phyloP scores from a whole-genome alignment of 2,329 filamentous ascomycete species.

The Neurospora sp. region DNA sequence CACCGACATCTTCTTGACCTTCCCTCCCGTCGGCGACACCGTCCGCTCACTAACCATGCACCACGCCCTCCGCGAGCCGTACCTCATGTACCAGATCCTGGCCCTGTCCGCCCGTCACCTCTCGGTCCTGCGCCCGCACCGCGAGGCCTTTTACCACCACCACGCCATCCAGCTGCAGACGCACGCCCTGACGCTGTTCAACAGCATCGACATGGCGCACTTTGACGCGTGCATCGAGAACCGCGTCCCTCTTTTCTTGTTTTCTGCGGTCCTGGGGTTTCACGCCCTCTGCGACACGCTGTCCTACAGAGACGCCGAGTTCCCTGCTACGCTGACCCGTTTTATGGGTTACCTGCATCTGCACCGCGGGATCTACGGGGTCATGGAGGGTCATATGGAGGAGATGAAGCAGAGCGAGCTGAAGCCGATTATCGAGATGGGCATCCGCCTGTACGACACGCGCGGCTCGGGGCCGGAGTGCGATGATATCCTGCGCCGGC shows the following conservation, averaged over 20 bases:
- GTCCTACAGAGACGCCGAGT: slow-evolving; percentile 25
- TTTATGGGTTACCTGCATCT: slow-evolving; percentile 32
- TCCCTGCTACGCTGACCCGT: slow-evolving; percentile 29
- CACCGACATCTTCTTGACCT: slow-evolving; percentile 6
- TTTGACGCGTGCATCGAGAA: slow-evolving; percentile 20
- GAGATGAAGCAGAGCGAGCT: slow-evolving; percentile 27
- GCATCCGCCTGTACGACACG: slow-evolving; percentile 15
- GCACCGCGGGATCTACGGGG: slow-evolving; percentile 31
- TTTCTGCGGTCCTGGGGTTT: slow-evolving; percentile 32
- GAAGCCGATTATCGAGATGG: slow-evolving; percentile 21
- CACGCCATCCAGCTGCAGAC: slow-evolving; percentile 36
- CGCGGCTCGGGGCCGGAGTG: slow-evolving; percentile 18
- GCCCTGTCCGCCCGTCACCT: slow-evolving; percentile 29
- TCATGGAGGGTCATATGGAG: slow-evolving; percentile 26
- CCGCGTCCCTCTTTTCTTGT: slow-evolving; percentile 33
- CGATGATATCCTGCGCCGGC: slow-evolving; percentile 10
- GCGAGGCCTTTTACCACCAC: slow-evolving; percentile 21
- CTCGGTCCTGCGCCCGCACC: slow-evolving; percentile 17
- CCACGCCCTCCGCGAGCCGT: slow-evolving; percentile 21
- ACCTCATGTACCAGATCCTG: slow-evolving; percentile 28
- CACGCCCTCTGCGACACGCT: slow-evolving; percentile 40
- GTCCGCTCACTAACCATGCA: slow-evolving; percentile 12
- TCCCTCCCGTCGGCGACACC: slow-evolving; percentile 6
- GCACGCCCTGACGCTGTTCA: slow-evolving; percentile 30
- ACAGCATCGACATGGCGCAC: slow-evolving; percentile 16